Base-by-base conservation (phyloP, 2,329 filamentous ascomycete genomes). In the Blastomyces percursus region DNA sequence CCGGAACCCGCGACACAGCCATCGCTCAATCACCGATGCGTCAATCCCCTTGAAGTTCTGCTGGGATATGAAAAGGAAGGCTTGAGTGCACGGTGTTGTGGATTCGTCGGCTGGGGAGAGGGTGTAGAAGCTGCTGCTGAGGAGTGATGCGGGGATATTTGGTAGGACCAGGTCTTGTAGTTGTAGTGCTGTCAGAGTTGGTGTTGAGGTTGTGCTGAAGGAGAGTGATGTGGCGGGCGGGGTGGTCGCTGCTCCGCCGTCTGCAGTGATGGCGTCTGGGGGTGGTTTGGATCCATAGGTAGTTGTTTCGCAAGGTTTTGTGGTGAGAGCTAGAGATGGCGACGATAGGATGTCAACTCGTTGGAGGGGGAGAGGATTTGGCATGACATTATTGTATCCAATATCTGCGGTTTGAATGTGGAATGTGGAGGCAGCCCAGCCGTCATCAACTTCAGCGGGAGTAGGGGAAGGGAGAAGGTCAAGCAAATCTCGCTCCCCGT, bases 41-140 rank as follows among this genome's bases (percentile, higher is more conserved):
- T 59, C 42, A 44, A 59, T 2, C 16, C 40, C 40, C n/a, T 46
- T 48, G 42, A 59, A 59, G 42, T 59, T 59, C n/a, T 46, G 56
- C 40, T 59, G 56, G 56, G 24, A 30, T 38, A 59, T 59, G 27
- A 59, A 32, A 14, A 59, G 9, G 30, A 46, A 46, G 24, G 56
- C 56, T 35, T 59, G 56, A 24, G 40, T 48, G 24, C 56, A 59
- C 7, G 40, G 24, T 4, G 56, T 59, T 12, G 56, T 59, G 19
- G 56, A 59, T 32, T 59, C 56, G 14, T 59, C 42, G 56, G 21
- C 40, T 19, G 42, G 40, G 3, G 56, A 48, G 24, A 16, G 7
- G 14, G 56, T 19, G 19, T 59, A 32, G n/a, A 30, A 2, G 27
- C 27, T 30, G 27, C 27, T 1, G 1, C 27, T 30, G 32, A 35